Evolutionary conservation across 306 rosid species (phyloP), one percentile per base, ranked within the genome.

Genomic region (Cucurbita pepo): DNA sequence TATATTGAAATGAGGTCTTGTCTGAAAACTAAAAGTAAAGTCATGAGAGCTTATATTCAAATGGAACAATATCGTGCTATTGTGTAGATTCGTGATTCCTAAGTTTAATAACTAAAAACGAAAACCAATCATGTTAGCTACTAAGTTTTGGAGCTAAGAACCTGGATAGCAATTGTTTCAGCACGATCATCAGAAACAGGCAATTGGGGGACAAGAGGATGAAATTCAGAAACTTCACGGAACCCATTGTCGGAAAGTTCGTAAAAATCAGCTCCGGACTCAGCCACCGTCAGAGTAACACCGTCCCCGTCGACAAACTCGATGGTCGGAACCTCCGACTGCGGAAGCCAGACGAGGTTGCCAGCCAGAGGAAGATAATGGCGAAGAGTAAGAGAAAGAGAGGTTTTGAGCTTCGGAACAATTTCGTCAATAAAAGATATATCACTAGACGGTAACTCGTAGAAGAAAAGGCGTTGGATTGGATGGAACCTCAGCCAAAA

Each of bases 401-500:
- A 54, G 13, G 1, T 54, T 4, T 54, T 54, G 13, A 54, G 58
- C 58, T 54, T 54, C 0, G 58, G 6, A 54, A 54, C 25, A 54
- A 54, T 54, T 25, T 3, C 4, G 6, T 54, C 58, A 0, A 0
- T 0, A 18, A 19, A 54, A 1, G 58, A 54, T 4, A 18, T 54
- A 0, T 18, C 5, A 8, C 8, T 54, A 12, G 58, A 54, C 0
- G 58, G 10, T 7, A 54, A 3, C 19, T 54, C 6, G 13, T 54
- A 54, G 13, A 54, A 54, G 12, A 54, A 54, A 47, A 84, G 74
- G 37, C 83, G 75, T 56, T 73, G 57, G 10, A 56, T 9, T 1
- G 76, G 81, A 66, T 3, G 30, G 5, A 74, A 34, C 5, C 43
- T 22, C n/a, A 58, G 41, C 81, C 79, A 78, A 22, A 64, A 61